Conservation (phyloP, 176 grass and related monocot species). For the Triticum urartu region DNA sequence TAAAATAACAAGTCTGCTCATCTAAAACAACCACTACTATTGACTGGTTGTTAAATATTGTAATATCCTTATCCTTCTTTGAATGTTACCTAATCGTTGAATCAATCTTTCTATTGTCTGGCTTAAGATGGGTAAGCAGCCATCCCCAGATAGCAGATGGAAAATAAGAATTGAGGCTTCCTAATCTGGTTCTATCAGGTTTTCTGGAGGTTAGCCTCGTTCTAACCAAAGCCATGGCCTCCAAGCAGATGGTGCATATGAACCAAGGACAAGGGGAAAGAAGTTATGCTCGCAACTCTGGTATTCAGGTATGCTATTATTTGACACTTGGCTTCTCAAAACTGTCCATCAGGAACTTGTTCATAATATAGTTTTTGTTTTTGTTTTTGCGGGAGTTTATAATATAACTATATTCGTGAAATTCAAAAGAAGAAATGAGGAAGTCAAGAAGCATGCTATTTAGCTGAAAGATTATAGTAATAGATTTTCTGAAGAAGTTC, state of each 20-base stretch:
- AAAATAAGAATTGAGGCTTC: background rate
- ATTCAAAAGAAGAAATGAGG: background rate
- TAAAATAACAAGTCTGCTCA: background rate
- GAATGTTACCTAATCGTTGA: background rate
- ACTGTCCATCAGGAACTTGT: background rate
- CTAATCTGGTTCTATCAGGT: background rate
- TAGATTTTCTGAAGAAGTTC: background rate
- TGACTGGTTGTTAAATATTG: background rate
- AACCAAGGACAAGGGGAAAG: constrained; percentile 15
- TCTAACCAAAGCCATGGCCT: background rate
- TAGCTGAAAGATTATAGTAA: background rate
- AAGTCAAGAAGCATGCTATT: background rate
- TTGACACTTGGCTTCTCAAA: background rate
- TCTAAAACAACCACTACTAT: background rate
- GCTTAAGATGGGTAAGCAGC: background rate
- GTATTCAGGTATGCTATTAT: background rate
- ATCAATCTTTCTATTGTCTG: background rate
- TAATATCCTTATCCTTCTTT: background rate
- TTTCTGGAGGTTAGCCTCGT: background rate
- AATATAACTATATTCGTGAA: no score
- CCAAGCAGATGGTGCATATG: background rate
- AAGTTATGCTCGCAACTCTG: constrained; percentile 10
- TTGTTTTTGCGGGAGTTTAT: background rate
- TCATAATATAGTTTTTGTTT: background rate
- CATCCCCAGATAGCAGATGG: background rate